Evolutionary conservation across 2,329 filamentous ascomycete species (phyloP), one percentile per base, ranked within the genome.

Genomic region (Fusarium tupiense): DNA sequence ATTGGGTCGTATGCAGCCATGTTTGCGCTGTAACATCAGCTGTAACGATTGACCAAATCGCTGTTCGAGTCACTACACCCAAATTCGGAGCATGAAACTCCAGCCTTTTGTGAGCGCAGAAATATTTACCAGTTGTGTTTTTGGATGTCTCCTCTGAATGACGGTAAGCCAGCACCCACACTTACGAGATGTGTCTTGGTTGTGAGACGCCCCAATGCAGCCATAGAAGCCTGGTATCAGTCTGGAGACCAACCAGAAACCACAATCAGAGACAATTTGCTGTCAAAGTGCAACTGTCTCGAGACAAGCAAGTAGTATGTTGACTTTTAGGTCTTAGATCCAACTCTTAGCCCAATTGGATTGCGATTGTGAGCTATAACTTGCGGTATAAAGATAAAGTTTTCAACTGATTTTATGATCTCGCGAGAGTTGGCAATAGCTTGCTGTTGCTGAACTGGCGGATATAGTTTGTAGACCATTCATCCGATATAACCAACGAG

Each of bases 161-260:
- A 50, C 47, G 54, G 49, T 29, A 46, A 59, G 54, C 41, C 31
- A 57, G 60, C 40, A 40, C n/a, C 53, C 63, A 72, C 44, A 72
- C 52, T 59, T 59, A 56, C 33, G 49, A 69, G 50, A 47, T 58
- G 26, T 69, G 67, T 72, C 56, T 65, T 58, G 52, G 37, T 44
- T 38, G 47, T 71, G 59, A 72, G 69, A 74, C 71, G 43, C 61
- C 37, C 71, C 56, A 74, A 65, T 71, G 65, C 67, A 64, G 50
- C 58, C 56, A 56, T 54, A 43, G 53, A 67, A 49, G 46, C 47
- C 33, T 59, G 64, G 63, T 68, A 58, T 38, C 49, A 38, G 40
- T 19, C 20, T 24, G 6, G 29, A 41, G 37, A 17, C 58, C 64
- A 57, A 60, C 59, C 58, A 63, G 29, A 44, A 61, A n/a, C 43